Evolutionary conservation across 306 rosid species (phyloP), one percentile per base, ranked within the genome.

Genomic region (Phaseolus lunatus): DNA sequence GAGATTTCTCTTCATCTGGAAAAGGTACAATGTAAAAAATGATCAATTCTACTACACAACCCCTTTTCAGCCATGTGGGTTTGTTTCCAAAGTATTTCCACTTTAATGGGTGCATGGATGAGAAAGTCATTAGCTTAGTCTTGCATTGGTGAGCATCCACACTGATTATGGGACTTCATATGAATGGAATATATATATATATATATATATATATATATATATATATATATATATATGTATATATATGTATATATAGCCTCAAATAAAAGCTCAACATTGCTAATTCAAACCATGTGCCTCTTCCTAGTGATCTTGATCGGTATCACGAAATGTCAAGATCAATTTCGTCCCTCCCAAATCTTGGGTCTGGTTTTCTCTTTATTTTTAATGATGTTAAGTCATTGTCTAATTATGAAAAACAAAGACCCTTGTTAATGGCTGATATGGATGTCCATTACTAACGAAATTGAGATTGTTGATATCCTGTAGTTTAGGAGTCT

Each of bases 31-130:
- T n/a, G 70, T 26, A 26, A 37, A 78, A 75, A 72, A 78, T 67
- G 82, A 76, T 82, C 90, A 79, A 35, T 78, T 72, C 41, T 73
- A 37, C 82, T 35, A 10, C n/a, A 43, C 48, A 59, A 59, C 5
- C 18, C 45, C 20, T 59, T 75, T 50, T n/a, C n/a, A 58, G 81
- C 75, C 91, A 88, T 71, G 88, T 88, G 70, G 85, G 70, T 35
- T 9, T 86, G 89, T 79, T 84, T 79, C 53, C 70, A 45, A 9
- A 48, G 31, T 45, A 37, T 41, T 63, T 6, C n/a, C 15, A 22
- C 50, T 62, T 62, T 14, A 63, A 64, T 29, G 53, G 3, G 23
- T 47, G 24, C 14, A 23, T 14, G 18, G 41, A 75, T 45, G 9
- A 33, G n/a, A 75, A 62, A 75, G 71, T 75, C 79, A 43, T 43